These are phyloP conservation scores for Pythium scleroteichum DNA, from an alignment of 352 stramenopile species.

Conservation along the genomic window DNA sequence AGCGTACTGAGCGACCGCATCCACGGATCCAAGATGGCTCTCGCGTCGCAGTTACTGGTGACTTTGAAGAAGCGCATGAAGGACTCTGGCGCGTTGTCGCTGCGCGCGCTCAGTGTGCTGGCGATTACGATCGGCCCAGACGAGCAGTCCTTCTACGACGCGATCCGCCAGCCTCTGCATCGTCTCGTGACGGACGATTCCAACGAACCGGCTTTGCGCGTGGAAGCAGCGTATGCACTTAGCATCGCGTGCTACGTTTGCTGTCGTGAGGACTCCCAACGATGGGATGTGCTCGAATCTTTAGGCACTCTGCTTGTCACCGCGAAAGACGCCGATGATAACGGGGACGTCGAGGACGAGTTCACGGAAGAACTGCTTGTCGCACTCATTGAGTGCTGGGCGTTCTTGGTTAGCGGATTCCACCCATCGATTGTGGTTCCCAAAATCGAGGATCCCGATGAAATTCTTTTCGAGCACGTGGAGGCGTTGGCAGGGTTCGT, in stretches of 20 bases:
- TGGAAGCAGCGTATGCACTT: conserved; percentile 58
- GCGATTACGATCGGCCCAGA: conserved; percentile 59
- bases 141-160: conserved; percentile 53
- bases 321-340: conserved; percentile 49
- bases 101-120: conserved; percentile 49
- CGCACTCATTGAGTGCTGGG: conserved; percentile 67
- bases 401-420: conserved; percentile 56
- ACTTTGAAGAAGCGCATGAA: conserved; percentile 63
- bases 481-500: conserved; percentile 53
- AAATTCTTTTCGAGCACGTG: conserved; percentile 52
- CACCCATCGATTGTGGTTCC: conserved; percentile 41
- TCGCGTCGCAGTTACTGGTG: conserved; percentile 41
- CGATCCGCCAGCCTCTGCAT: conserved; percentile 43
- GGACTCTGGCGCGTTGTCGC: conserved; percentile 48
- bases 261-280: conserved; percentile 55
- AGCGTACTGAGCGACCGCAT: conserved; percentile 46
- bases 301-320: conserved; percentile 44
- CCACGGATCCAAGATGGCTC: conserved; percentile 36
- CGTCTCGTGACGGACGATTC: conserved; percentile 44
- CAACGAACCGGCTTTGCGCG: conserved; percentile 40
- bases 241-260: conserved; percentile 62
- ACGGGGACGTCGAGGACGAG: conserved; percentile 43
- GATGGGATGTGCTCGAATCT: conserved; percentile 59
- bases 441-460: conserved; percentile 50
- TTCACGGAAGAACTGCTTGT: conserved; percentile 49